Conservation (phyloP, 768 basidiomycete species). For the Mycena chlorophos region DNA sequence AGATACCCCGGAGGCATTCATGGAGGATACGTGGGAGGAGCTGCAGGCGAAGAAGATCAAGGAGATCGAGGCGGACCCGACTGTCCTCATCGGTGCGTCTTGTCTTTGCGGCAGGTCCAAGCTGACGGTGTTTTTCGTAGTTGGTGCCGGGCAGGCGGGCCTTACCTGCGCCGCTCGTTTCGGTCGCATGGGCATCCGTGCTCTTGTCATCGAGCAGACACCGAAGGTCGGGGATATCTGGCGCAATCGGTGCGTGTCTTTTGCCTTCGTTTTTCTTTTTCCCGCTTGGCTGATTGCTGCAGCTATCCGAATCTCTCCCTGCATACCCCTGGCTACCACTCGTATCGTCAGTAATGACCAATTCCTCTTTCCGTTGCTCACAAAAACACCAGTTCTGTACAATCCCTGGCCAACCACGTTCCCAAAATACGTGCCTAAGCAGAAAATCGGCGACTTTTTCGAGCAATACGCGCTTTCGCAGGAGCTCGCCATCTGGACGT, state of each 20-base stretch:
- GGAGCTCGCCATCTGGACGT: slow-evolving; percentile 12
- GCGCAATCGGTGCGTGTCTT: slow-evolving; percentile 48
- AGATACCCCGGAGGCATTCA: slow-evolving; percentile 12
- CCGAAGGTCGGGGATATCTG: slow-evolving; percentile 43
- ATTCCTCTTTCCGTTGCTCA: too few relatives aligned
- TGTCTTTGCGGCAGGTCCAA: background rate
- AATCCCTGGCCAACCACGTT: slow-evolving; percentile 15
- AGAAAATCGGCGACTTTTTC: slow-evolving; percentile 15
- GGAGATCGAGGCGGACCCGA: slow-evolving; percentile 23
- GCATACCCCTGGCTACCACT: slow-evolving; percentile 11
- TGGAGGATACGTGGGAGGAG: slow-evolving; percentile 19
- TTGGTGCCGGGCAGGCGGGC: slow-evolving; percentile 56
- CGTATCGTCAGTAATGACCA: slow-evolving; percentile 9
- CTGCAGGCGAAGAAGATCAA: slow-evolving; percentile 8
- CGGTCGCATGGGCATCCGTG: slow-evolving; percentile 44
- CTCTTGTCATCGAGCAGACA: slow-evolving; percentile 50
- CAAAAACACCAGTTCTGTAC: slow-evolving; percentile 9
- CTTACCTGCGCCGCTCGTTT: slow-evolving; percentile 55
- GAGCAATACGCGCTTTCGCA: slow-evolving; percentile 12
- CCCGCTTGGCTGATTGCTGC: background rate
- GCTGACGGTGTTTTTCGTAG: background rate
- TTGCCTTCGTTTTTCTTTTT: slow-evolving; percentile 30
- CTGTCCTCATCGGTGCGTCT: slow-evolving; percentile 23
- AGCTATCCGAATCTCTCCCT: slow-evolving; percentile 19
- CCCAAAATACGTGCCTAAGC: slow-evolving; percentile 10